Base-by-base conservation (phyloP, 768 basidiomycete genomes). In the Pleurotus tuoliensis region DNA sequence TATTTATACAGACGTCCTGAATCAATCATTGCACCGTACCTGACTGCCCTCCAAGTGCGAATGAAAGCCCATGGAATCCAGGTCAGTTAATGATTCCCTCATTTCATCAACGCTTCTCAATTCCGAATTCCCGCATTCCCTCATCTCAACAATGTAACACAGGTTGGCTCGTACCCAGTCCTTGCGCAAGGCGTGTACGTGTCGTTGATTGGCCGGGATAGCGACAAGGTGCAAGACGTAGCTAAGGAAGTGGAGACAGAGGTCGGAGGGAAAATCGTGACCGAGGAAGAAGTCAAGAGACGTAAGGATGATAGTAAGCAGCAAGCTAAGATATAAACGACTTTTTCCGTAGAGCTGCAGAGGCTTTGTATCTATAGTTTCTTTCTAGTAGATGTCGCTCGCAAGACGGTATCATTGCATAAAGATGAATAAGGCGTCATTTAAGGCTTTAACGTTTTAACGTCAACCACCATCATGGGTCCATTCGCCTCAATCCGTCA, bases 11-110 rank as follows among this genome's bases (percentile, higher is more conserved):
- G 77, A 75, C 90, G 68, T 61, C 83, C 90, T 0, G 95, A 98
- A 74, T 92, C 90, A 1, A 82, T 83, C 66, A 83, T 83, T 46
- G 81, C 95, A 13, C 94, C 95, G 0, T 97, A 87, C 71, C 78
- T 98, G 22, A 89, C 91, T 1, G 73, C 79, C 8, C 78, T 98
- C 1, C 88, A 91, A 65, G 78, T 80, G 39, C 84, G 90, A 49
- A 81, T 93, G 2, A 82, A 79, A 64, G 72, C 78, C 2, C 88
- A 91, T 47, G 88, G 86, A 9, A 83, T 98, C 47, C 86, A 90
- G 66, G 81, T 95, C 16, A 89, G 94, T 41, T 9, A 90, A 87
- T 30, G 92, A 90, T 70, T 85, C 87, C 37, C 41, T 25, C 30
- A 47, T 56, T 16, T 47, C 45, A 15, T 27, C 57, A 24, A 24